Base-by-base conservation (phyloP, 192 early-diverging fungal species). In the Pilaira anomala region DNA sequence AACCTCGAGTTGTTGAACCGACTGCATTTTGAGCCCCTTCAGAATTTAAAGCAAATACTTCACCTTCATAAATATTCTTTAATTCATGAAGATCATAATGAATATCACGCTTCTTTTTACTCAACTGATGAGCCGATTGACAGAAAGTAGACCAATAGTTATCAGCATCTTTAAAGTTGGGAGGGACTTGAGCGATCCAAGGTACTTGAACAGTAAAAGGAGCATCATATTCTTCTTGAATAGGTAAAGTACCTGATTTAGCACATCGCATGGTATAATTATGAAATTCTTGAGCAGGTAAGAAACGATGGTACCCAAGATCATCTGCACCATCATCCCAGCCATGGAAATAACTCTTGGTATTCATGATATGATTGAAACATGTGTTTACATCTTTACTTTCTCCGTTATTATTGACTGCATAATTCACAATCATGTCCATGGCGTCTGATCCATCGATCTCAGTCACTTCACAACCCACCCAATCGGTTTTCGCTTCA, bases 301-400 rank as follows among this genome's bases (percentile, higher is more conserved):
- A 46, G 71, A 73, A 73, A 22, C 71, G 71, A 62, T 73, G 71
- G 41, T 73, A 73, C 1, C 71, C 71, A 52, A 73, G 65, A 62
- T 73, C 71, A 66, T 73, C 71, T 18, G 71, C 71, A 67, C 71
- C 71, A 29, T 73, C 71, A 22, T 73, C 71, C 71, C 71, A 73
- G 3, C 71, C 71, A 19, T 73, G 71, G 71, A 73, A 73, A 48
- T 73, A 73, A 25, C 66, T 67, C 54, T 73, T 73, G 22, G 65
- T 73, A 55, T 73, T 73, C 71, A 73, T 73, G 30, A 73, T 73
- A 14, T 73, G 67, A 55, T 73, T 73, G 52, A 73, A 63, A 39
- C 71, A 73, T 8, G 71, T 73, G 19, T 73, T 73, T 33, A 73
- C 71, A 49, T 73, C 71, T 52, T 73, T 73, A 46, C 71, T 73